Evolutionary conservation across 2,329 filamentous ascomycete species (phyloP).

Genomic region (Talaromyces sp.): DNA sequence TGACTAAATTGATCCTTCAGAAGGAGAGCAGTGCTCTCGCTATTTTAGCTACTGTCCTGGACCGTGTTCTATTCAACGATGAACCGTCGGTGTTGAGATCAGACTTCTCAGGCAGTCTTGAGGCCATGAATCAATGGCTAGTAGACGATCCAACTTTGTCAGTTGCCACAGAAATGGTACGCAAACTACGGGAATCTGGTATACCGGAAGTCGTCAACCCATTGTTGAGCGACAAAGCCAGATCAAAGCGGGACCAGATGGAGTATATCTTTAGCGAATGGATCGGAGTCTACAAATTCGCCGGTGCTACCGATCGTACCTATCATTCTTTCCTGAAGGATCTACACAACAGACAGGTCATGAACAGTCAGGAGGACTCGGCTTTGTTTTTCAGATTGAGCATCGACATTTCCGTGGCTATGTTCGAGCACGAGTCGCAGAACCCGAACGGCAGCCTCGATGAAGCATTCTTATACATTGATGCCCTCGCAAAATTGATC

Average conservation of each 20-base stretch:
- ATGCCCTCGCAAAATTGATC: slow-evolving; percentile 78
- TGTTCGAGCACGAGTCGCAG: slow-evolving; percentile 67
- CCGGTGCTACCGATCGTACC: slow-evolving; percentile 67
- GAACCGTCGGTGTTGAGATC: slow-evolving; percentile 72
- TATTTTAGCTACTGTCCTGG: slow-evolving; percentile 73
- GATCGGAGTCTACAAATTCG: slow-evolving; percentile 74
- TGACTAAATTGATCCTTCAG: slow-evolving; percentile 66
- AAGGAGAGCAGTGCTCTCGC: slow-evolving; percentile 68
- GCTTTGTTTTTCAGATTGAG: slow-evolving; percentile 73
- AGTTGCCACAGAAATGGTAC: slow-evolving; percentile 65
- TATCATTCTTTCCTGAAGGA: slow-evolving; percentile 76
- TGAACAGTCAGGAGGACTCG: slow-evolving; percentile 70
- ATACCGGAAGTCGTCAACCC: slow-evolving; percentile 52
- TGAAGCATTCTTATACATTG: slow-evolving; percentile 60
- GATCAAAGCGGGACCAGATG: slow-evolving; percentile 70
- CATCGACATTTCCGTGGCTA: slow-evolving; percentile 71
- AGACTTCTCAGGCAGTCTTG: slow-evolving; percentile 78
- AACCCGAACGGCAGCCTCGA: slow-evolving; percentile 56
- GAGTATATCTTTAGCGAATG: slow-evolving; percentile 97
- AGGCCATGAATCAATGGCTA: slow-evolving; percentile 77
- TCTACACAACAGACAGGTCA: slow-evolving; percentile 66
- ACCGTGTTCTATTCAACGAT: slow-evolving; percentile 72
- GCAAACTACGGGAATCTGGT: slow-evolving; percentile 53
- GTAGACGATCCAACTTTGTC: slow-evolving; percentile 63
- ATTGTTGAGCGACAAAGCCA: slow-evolving; percentile 51